Evolutionary conservation across 1,139 yeast genomes (phyloP).

Genomic region (Hemisphaericaspora xylanilytica): DNA sequence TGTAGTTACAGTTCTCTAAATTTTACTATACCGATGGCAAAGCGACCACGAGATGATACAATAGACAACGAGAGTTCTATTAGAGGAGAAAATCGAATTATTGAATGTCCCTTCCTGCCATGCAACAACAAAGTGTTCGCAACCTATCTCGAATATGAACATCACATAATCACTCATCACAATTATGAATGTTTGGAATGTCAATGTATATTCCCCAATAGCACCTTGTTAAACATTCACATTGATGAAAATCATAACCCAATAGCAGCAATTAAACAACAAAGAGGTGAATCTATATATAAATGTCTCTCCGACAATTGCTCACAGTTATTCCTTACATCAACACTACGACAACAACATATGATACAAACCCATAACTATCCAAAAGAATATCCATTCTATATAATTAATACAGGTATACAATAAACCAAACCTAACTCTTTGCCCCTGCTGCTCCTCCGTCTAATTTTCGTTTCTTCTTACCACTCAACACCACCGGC

Average conservation of each 20-base stretch:
- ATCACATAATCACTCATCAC: conserved; percentile 25
- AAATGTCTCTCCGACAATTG: conserved; percentile 43
- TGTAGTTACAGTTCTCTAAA: no score
- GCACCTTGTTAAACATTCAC: conserved; percentile 42
- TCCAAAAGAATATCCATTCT: conserved; percentile 42
- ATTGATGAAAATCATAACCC: conserved; percentile 56
- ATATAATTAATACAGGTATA: conserved; percentile 33
- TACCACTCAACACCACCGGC: conserved; percentile 49
- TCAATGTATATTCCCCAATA: conserved; percentile 38
- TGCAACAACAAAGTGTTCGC: conserved; percentile 16
- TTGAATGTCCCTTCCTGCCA: conserved; percentile 14
- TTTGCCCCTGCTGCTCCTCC: no score
- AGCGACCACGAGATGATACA: conserved; percentile 17
- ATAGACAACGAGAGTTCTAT: no score
- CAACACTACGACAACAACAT: conserved; percentile 43
- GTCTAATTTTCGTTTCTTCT: conserved; percentile 38
- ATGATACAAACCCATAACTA: conserved; percentile 49
- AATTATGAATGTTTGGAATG: conserved; percentile 43
- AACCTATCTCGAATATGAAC: conserved; percentile 25
- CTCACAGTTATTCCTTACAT: conserved; percentile 28
- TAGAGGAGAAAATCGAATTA: no score
- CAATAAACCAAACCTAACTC: conserved; percentile 3
- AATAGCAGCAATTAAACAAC: conserved; percentile 32
- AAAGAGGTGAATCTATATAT: conserved; percentile 38
- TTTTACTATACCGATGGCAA: conserved; percentile 6